Evolutionary conservation across 768 basidiomycete species (phyloP), one percentile per base, ranked within the genome.

Genomic region (Cantharellus cinnabarinus): DNA sequence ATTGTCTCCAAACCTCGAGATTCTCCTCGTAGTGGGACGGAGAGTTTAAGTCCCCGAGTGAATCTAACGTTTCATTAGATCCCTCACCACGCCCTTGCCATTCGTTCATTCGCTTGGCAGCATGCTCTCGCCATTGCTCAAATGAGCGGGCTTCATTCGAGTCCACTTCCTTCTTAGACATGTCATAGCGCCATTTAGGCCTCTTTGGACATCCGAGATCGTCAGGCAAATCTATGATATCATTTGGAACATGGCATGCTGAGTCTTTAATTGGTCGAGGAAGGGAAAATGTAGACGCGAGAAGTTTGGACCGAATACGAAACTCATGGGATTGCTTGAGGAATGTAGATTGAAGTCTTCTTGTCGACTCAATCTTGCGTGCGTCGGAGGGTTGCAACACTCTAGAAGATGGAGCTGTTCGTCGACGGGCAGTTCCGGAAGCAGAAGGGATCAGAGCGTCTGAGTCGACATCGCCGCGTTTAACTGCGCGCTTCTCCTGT

Each of bases 1-100:
- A 71, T 71, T 97, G 94, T 62, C 93, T 72, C 91, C 91, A 97
- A 10, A 95, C 90, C 67, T 95, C 87, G 51, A 95, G 65, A 68
- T 97, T 95, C 48, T 86, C 77, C 70, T 95, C 91, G 68, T 81
- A 95, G 69, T 83, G 82, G 0, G 84, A 82, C 2, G 84, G 80
- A 2, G 86, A 83, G 50, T 57, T 61, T 7, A 61, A 50, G 5
- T 44, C 53, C 41, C 56, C 55, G 15, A 52, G 54, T 42, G 53
- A 57, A 37, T 7, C 7, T 10, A 10, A 37, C 10, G 61, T 57
- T n/a, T 58, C 58, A 10, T 65, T 62, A 41, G 55, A 57, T 4
- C 65, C 66, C 51, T 73, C 60, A 48, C 64, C 65, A 4, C 66
- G 48, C 53, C 59, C 52, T 35, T 63, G 73, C 81, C 83, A 85